phyloP scores from a whole-genome alignment of 2,329 filamentous ascomycete genomes.

The Cryphonectria nitschkei region DNA sequence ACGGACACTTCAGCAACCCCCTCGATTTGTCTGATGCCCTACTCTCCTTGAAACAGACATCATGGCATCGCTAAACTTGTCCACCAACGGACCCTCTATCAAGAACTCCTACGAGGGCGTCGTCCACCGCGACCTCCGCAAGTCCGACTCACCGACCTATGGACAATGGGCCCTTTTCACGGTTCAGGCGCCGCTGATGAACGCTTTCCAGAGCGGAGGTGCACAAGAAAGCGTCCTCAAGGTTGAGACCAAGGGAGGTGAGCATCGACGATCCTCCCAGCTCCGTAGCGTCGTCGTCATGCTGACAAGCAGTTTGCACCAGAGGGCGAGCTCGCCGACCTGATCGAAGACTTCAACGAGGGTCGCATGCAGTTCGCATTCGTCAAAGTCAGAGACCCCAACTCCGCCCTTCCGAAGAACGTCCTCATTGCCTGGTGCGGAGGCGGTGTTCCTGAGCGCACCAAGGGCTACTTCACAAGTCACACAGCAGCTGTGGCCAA shows the following conservation, averaged over 20 bases:
- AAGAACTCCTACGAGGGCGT: constrained; percentile 74
- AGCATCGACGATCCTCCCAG: constrained; percentile 34
- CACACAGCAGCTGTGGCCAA: constrained; percentile 89
- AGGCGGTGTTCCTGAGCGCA: constrained; percentile 95
- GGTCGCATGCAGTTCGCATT: constrained; percentile 97
- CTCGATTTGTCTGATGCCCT: constrained; percentile 22
- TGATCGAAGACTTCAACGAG: constrained; percentile 96
- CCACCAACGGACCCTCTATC: constrained; percentile 80
- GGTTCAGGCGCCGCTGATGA: constrained; percentile 88
- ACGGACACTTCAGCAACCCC: constrained; percentile 11
- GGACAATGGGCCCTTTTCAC: constrained; percentile 94
- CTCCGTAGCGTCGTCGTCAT: constrained; percentile 3
- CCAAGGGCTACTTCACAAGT: constrained; percentile 98
- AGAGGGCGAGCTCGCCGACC: constrained; percentile 89
- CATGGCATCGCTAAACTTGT: constrained; percentile 83
- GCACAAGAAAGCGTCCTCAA: constrained; percentile 94
- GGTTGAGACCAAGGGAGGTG: constrained; percentile 88
- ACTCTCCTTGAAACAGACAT: constrained; percentile 31
- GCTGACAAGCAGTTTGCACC: constrained; percentile 30
- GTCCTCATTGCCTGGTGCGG: constrained; percentile 97
- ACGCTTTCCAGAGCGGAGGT: constrained; percentile 85
- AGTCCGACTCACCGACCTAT: constrained; percentile 74
- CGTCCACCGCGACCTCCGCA: constrained; percentile 54
- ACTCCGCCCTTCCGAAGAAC: constrained; percentile 85
- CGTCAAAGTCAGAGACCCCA: constrained; percentile 94